Evolutionary conservation across 768 basidiomycete species (phyloP), one percentile per base, ranked within the genome.

Genomic region (Holtermanniella nyarrowii): DNA sequence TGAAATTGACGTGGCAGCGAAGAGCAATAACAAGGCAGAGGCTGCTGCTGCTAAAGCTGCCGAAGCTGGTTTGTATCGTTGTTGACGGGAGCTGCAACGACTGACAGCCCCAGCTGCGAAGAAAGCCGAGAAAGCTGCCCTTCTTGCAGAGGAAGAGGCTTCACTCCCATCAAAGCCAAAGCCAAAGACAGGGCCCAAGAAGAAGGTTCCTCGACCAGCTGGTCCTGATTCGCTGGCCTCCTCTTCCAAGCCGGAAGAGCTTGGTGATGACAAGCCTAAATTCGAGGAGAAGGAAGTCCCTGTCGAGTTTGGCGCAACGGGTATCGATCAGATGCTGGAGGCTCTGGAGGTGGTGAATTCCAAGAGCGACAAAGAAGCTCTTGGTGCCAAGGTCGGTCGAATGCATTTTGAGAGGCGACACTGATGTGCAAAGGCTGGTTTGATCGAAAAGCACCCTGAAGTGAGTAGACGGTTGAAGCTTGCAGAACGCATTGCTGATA

Each of bases 381-480:
- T 91, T 26, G 89, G 90, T 0, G 80, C 82, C 53, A 84, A 86
- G 57, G 62, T 66, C 50, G 16, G 60, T 53, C 24, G 41, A 14
- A 16, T 41, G 26, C 18, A 37, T 22, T 11, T 27, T 55, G 31
- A 50, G n/a, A 37, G 18, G 23, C 26, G 20, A 31, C 46, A 7
- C 24, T 24, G n/a, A 25, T 14, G 21, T 20, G 16, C 3, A 4
- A 42, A 65, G 70, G 89, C 90, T 13, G 87, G 87, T 47, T 78
- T 79, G 37, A 79, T 95, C 27, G 89, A 95, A 74, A 79, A 78
- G 49, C 90, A 95, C 77, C 90, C 90, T 47, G 90, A 95, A 81
- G 88, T 88, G 62, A 44, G 78, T 72, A 18, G 21, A 46, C 43
- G 37, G 21, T 7, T 21, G 16, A 24, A 26, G 24, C 18, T 1